A percentile compares a stretch with the other conserved stretches of the same genome.
phyloP scores from a whole-genome alignment of 106 monocot species.

The Vanilla planifolia region DNA sequence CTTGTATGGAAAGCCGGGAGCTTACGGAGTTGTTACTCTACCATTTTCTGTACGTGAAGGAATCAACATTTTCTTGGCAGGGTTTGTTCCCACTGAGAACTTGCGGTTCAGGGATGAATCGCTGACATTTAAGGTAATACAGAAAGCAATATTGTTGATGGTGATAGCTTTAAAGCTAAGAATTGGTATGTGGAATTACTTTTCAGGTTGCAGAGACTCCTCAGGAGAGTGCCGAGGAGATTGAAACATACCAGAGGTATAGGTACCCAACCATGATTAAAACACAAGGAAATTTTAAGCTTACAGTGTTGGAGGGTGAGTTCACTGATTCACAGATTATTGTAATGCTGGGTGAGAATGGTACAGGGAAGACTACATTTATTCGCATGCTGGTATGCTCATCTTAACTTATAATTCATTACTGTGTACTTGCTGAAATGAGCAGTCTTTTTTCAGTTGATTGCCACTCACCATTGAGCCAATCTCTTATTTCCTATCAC shows the following conservation, averaged over 20 bases:
- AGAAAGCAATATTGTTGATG: not conserved
- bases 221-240: slow-evolving; percentile 96
- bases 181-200: slow-evolving; percentile 5
- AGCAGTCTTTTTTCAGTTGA: too few relatives aligned
- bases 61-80: slow-evolving; percentile 98
- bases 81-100: slow-evolving; percentile 94
- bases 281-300: slow-evolving; percentile 90
- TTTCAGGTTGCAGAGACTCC: slow-evolving; percentile 90
- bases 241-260: slow-evolving; percentile 90
- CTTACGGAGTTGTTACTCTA: slow-evolving; percentile 97
- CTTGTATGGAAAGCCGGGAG: slow-evolving; percentile 96
- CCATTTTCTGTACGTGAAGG: slow-evolving; percentile 99
- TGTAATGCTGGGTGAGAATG: slow-evolving; percentile 99
- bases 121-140: slow-evolving; percentile 73
- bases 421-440: too few relatives aligned
- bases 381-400: slow-evolving; percentile 94
- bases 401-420: not conserved
- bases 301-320: slow-evolving; percentile 78
- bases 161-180: not conserved
- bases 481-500: too few relatives aligned
- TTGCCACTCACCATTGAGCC: too few relatives aligned
- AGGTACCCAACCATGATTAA: slow-evolving; percentile 91
- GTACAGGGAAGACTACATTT: slow-evolving; percentile 98
- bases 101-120: slow-evolving; percentile 90
- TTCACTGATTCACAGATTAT: slow-evolving; percentile 99